Evolutionary conservation across 495 filamentous ascomycete genomes (phyloP).

Genomic region (Zalerion maritima): DNA sequence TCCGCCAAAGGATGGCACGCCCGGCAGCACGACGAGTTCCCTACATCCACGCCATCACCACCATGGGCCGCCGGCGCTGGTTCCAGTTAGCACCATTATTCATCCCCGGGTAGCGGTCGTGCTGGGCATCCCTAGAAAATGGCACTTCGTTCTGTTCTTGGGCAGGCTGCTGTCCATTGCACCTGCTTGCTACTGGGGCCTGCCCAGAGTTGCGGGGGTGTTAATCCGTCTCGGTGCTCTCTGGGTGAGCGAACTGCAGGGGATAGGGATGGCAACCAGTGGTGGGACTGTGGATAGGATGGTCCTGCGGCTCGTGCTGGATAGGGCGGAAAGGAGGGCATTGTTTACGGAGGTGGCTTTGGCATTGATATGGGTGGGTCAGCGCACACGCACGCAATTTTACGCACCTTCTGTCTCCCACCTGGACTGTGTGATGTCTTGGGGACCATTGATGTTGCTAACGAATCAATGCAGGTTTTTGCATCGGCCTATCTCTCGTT

Average conservation of each 20-base stretch:
- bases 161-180: constrained; percentile 28
- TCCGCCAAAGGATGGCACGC: no score
- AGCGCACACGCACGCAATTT: constrained; percentile 1
- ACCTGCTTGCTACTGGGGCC: constrained; percentile 28
- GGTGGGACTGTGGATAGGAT: constrained; percentile 38
- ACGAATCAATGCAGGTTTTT: constrained; percentile 56
- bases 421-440: no score
- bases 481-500: constrained; percentile 77
- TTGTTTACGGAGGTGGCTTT: constrained; percentile 60
- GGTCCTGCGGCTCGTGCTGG: constrained; percentile 1
- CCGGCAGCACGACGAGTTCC: no score
- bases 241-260: constrained; percentile 10
- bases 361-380: constrained; percentile 70
- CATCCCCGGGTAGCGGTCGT: constrained; percentile 36
- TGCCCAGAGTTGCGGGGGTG: constrained; percentile 29
- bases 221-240: constrained; percentile 21
- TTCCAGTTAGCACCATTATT: no score
- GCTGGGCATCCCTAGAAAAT: constrained; percentile 29
- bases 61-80: no score
- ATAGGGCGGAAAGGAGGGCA: neutral
- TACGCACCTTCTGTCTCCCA: neutral
- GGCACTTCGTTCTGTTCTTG: constrained; percentile 30
- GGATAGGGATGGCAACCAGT: constrained; percentile 30
- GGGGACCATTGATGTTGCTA: no score
- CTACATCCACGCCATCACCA: no score